Percentiles rank a stretch among this genome's conserved stretches.
Evolutionary conservation across 139 green algal species (phyloP).

Genomic region (Closterium sp.): DNA sequence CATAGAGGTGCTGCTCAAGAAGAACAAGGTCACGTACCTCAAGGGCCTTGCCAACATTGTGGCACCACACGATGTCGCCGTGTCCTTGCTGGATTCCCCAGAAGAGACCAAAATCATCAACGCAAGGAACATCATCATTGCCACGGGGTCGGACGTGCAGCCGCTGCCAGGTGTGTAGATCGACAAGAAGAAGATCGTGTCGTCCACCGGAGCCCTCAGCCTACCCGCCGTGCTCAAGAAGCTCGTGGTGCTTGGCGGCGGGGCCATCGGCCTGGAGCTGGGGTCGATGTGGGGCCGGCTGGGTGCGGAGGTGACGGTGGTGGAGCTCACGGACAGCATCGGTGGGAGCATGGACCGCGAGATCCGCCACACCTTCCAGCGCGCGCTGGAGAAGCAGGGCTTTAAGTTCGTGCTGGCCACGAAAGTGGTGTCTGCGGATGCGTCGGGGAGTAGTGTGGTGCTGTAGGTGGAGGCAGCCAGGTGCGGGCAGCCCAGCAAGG

Average conservation of each 20-base stretch:
- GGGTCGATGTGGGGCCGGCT: slow-evolving; percentile 90
- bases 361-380: slow-evolving; percentile 84
- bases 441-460: slow-evolving; percentile 63
- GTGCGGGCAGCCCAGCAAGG: slow-evolving; percentile 61
- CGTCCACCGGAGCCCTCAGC: slow-evolving; percentile 89
- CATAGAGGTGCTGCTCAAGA: slow-evolving; percentile 98
- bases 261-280: slow-evolving; percentile 98
- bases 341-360: slow-evolving; percentile 87
- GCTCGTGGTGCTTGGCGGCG: slow-evolving; percentile 93
- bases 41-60: slow-evolving; percentile 89
- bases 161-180: slow-evolving; percentile 80
- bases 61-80: slow-evolving; percentile 76
- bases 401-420: slow-evolving; percentile 92
- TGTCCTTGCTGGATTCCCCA: slow-evolving; percentile 70
- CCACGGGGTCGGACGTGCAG: slow-evolving; percentile 89
- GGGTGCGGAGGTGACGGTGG: slow-evolving; percentile 89
- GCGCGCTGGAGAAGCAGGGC: slow-evolving; percentile 92
- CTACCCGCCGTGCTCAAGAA: slow-evolving; percentile 84
- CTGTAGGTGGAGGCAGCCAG: slow-evolving; percentile 61
- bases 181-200: slow-evolving; percentile 95
- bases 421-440: slow-evolving; percentile 67
- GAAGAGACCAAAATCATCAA: slow-evolving; percentile 51
- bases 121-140: slow-evolving; percentile 93
- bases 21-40: slow-evolving; percentile 97
- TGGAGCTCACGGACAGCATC: slow-evolving; percentile 92